Evolutionary conservation across 2,329 filamentous ascomycete species (phyloP), one percentile per base, ranked within the genome.

Genomic region (Chaetomium strumarium): DNA sequence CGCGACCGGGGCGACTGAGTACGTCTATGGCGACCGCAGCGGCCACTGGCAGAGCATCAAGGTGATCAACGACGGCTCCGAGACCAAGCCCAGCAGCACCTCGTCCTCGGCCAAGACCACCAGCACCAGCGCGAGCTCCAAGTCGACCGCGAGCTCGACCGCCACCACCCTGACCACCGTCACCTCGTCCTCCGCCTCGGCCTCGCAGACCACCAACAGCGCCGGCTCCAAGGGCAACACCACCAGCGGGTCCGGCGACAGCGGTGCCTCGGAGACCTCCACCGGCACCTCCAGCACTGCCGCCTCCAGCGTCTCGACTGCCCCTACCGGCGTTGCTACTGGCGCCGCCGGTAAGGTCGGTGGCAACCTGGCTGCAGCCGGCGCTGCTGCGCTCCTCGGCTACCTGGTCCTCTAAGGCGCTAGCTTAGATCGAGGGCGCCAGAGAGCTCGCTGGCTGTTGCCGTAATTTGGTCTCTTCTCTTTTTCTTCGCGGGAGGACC

Each of bases 1-100:
- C 49, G 74, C 75, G 55, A 75, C 70, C 63, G 67, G 75, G 67
- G 75, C 77, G 57, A 75, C 71, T 63, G 68, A 77, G 69, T 83
- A 83, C 71, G 62, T 70, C 54, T 83, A 75, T 62, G 63, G 66
- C 17, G 78, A 78, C 68, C 66, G 71, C 56, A 69, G 69, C 55
- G 79, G 79, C 61, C 71, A 64, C 51, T 76, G 69, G 67, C 54
- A 72, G 60, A 77, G 72, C 71, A 81, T 82, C 71, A 66, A 75
- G 60, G 69, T 82, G 48, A 63, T 68, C 60, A 72, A 69, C 57
- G 71, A 67, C 47, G 64, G 68, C 55, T 65, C 62, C 58, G 56
- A 57, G 43, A 56, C 55, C 45, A 41, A 47, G 40, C 34, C 46
- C 17, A 56, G 34, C 58, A 60, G 55, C 50, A 51, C 40, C 46